Conservation (phyloP, 371 early-diverging fungal species). For the Fennellomyces sp. region DNA sequence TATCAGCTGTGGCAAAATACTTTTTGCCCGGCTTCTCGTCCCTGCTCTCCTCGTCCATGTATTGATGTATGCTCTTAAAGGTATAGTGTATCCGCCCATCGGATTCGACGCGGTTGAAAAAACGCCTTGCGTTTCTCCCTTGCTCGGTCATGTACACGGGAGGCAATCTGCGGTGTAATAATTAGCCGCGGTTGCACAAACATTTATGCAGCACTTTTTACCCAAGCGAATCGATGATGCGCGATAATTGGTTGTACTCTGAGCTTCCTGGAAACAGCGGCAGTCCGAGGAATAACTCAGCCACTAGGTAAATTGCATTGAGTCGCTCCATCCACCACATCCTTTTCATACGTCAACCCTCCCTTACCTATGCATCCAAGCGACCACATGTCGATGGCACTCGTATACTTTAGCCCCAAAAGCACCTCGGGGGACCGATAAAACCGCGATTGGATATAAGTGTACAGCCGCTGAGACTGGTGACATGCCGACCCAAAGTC, state of each 20-base stretch:
- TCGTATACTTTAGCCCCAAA: constrained; percentile 85
- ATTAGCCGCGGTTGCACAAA: not conserved
- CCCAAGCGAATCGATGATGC: constrained; percentile 92
- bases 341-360: constrained; percentile 88
- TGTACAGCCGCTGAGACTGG: constrained; percentile 89
- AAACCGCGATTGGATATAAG: constrained; percentile 97
- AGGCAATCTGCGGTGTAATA: constrained; percentile 28
- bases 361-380: constrained; percentile 88
- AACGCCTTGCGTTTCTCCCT: constrained; percentile 77
- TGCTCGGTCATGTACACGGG: constrained; percentile 86
- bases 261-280: constrained; percentile 97
- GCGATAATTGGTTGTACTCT: constrained; percentile 91
- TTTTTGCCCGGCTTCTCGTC: constrained; percentile 85
- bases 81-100: constrained; percentile 55
- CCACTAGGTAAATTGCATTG: constrained; percentile 20
- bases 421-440: constrained; percentile 98
- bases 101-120: constrained; percentile 48
- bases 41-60: constrained; percentile 68
- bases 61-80: constrained; percentile 82
- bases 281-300: constrained; percentile 90
- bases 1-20: constrained; percentile 77
- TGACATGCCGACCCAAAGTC: constrained; percentile 99
- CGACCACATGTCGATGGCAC: constrained; percentile 99
- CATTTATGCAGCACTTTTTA: constrained; percentile 22
- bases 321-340: not conserved